Percentiles rank a stretch among this genome's conserved stretches.
Conservation (phyloP, 805 yeast species). For the Metschnikowia gelsemii region DNA sequence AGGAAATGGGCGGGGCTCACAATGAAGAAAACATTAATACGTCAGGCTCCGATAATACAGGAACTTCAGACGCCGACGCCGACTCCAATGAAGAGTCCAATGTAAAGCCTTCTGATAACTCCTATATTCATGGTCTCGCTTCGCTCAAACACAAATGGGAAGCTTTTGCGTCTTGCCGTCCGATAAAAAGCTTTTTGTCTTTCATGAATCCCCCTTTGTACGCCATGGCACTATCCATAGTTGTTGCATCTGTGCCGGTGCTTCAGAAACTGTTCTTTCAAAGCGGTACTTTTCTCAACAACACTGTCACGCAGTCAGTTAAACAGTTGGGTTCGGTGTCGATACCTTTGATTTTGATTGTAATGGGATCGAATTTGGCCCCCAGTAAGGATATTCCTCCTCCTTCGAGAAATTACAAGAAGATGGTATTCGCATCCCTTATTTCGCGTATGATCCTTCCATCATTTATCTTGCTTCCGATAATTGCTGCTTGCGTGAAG, state of each 20-base stretch:
- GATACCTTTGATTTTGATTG: constrained; percentile 72
- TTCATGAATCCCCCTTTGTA: constrained; percentile 83
- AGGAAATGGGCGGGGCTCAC: not conserved
- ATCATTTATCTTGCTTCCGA: constrained; percentile 62
- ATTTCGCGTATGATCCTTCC: constrained; percentile 79
- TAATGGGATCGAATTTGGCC: constrained; percentile 73
- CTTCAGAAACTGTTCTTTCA: constrained; percentile 58
- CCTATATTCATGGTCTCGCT: not conserved
- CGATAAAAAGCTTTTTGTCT: constrained; percentile 27
- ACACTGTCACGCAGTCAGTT: constrained; percentile 63
- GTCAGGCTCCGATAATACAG: not conserved
- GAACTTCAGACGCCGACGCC: not conserved
- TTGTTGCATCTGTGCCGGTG: constrained; percentile 65
- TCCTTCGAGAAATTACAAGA: constrained; percentile 58
- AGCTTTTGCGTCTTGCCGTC: constrained; percentile 10
- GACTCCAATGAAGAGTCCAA: not conserved
- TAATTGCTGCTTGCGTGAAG: constrained; percentile 63
- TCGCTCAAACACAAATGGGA: constrained; percentile 5
- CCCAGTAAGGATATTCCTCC: constrained; percentile 70
- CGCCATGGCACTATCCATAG: constrained; percentile 67
- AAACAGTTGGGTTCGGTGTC: constrained; percentile 71
- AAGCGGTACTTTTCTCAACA: constrained; percentile 57
- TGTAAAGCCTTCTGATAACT: not conserved
- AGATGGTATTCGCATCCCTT: constrained; percentile 65
- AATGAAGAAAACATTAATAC: not conserved